Percentiles rank a stretch among this genome's conserved stretches.
Conservation (phyloP, 1,139 yeast species). For the Yamadazyma dushanensis region DNA sequence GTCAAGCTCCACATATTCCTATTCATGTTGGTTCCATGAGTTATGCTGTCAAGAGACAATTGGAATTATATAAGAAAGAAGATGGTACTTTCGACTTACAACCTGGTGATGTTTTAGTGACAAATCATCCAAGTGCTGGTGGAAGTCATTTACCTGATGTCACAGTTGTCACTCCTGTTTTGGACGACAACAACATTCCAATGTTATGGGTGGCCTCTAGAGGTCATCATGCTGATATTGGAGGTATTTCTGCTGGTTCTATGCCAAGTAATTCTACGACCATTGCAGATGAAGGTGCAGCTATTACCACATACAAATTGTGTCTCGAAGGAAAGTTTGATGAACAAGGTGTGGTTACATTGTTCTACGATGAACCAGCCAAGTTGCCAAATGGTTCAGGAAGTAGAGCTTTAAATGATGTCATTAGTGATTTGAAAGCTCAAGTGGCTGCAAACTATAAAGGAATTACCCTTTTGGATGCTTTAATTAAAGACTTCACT, state of each 20-base stretch:
- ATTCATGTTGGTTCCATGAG: conserved; percentile 89
- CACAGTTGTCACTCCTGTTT: conserved; percentile 71
- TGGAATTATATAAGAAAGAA: conserved; percentile 48
- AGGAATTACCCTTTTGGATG: conserved; percentile 46
- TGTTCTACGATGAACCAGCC: conserved; percentile 44
- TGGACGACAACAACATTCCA: conserved; percentile 30
- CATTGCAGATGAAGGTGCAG: conserved; percentile 46
- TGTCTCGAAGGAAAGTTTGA: conserved; percentile 40
- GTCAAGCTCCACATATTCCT: conserved; percentile 88
- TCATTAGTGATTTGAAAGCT: conserved; percentile 59
- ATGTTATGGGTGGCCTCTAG: conserved; percentile 48
- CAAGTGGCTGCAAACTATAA: conserved; percentile 66
- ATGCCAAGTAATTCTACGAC: conserved; percentile 51
- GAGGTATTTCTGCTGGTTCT: conserved; percentile 46
- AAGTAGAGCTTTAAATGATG: conserved; percentile 41
- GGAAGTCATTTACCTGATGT: conserved; percentile 86
- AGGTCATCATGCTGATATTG: conserved; percentile 52
- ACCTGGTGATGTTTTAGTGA: conserved; percentile 73
- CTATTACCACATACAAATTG: conserved; percentile 40
- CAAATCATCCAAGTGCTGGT: conserved; percentile 79
- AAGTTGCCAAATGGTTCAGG: conserved; percentile 49
- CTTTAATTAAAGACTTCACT: conserved; percentile 33
- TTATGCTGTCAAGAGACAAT: conserved; percentile 72
- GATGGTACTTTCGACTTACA: conserved; percentile 30
- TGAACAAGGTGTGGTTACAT: conserved; percentile 38